Evolutionary conservation across 192 early-diverging fungal species (phyloP), one percentile per base, ranked within the genome.

Genomic region (Pilobolus umbonatus): DNA sequence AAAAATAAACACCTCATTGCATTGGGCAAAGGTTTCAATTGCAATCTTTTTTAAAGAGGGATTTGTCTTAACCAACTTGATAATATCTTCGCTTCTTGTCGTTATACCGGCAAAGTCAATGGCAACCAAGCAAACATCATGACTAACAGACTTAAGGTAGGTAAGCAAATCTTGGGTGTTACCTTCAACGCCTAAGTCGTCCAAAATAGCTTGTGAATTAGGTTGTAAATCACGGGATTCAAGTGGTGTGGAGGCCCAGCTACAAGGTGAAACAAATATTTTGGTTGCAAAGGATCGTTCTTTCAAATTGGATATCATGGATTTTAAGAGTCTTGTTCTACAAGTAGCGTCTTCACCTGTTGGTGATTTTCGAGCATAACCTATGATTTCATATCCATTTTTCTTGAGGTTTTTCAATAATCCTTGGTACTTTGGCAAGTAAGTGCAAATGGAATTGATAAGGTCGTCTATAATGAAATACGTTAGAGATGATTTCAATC

Each of bases 381-480:
- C 51, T 14, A 54, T 38, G 14, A 54, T 32, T 17, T 54, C 30
- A n/a, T 22, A 10, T 24, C 28, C 32, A 25, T 38, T n/a, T n/a
- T n/a, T n/a, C n/a, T n/a, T n/a, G n/a, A n/a, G n/a, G n/a, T n/a
- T n/a, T n/a, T n/a, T n/a, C n/a, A n/a, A n/a, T n/a, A n/a, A n/a
- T n/a, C n/a, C n/a, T n/a, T n/a, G n/a, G n/a, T n/a, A n/a, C 32
- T 22, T 34, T 22, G 35, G 24, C 25, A 14, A 54, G 12, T 40
- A 24, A 11, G 21, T 54, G 35, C 28, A 54, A 22, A n/a, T 32
- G 25, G 24, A 12, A 8, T 54, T 54, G 51, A 21, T 54, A 54
- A 50, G 48, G 48, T 50, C 48, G 29, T 50, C 28, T 50, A 50
- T 3, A 50, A 50, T 50, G 12, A 50, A 50, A 50, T 30, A 50